Conservation (phyloP, 2,329 filamentous ascomycete species). For the Alternaria dauci region DNA sequence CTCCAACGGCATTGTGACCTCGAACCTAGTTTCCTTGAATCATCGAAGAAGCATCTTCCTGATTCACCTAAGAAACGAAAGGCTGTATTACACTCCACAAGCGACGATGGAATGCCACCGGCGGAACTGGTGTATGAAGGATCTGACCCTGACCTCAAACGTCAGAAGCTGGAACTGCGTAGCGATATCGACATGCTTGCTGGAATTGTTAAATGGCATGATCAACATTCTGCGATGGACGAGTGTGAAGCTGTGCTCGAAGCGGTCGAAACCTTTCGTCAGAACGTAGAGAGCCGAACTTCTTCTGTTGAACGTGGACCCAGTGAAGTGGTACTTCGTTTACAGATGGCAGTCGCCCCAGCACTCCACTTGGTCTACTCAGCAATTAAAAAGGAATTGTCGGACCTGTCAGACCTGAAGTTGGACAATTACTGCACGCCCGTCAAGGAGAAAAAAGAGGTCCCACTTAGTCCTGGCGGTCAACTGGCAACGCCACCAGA, state of each 20-base stretch:
- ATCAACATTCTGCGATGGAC: neutral
- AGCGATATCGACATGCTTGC: neutral
- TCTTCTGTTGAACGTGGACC: neutral
- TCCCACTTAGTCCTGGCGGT: neutral
- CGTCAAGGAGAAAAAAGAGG: neutral
- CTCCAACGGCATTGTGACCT: neutral
- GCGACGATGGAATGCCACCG: neutral
- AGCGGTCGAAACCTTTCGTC: neutral
- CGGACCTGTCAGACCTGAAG: neutral
- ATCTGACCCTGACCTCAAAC: neutral
- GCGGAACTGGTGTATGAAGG: neutral
- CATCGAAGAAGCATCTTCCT: neutral
- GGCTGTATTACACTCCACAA: neutral
- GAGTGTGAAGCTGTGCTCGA: neutral
- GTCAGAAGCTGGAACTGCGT: conserved; percentile 1
- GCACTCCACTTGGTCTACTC: neutral
- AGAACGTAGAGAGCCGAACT: neutral
- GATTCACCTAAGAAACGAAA: conserved; percentile 19
- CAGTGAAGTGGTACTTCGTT: neutral
- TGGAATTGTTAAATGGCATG: neutral
- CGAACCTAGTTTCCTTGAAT: neutral
- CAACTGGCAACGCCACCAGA: neutral
- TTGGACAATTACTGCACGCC: neutral
- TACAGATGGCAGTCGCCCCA: neutral
- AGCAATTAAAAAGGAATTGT: neutral